Conservation (phyloP, 1,284 basidiomycete genomes). For the Sutorius eximius region DNA sequence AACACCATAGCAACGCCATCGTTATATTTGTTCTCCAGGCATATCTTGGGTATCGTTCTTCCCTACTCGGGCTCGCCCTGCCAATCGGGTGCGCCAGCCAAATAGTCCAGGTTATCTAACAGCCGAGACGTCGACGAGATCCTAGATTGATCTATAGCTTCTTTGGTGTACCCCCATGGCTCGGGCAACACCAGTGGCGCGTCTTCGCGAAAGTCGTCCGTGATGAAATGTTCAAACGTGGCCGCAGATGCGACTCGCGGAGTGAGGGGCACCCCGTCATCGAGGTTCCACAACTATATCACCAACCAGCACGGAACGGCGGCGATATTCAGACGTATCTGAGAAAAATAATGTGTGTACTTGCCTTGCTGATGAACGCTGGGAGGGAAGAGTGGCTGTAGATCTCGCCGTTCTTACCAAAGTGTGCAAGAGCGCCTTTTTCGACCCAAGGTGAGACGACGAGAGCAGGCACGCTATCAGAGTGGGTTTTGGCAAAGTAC, state of each 20-base stretch:
- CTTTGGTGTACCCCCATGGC: slow-evolving; percentile 21
- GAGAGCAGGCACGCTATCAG: slow-evolving; percentile 19
- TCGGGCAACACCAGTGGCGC: slow-evolving; percentile 15
- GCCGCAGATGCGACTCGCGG: slow-evolving; percentile 25
- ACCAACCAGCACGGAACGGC: neutral
- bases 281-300: slow-evolving; percentile 27
- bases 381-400: slow-evolving; percentile 29
- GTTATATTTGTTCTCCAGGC: neutral
- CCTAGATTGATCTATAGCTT: neutral
- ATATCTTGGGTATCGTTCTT: neutral
- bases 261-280: slow-evolving; percentile 24
- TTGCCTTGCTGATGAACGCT: slow-evolving; percentile 24
- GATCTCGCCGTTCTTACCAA: slow-evolving; percentile 7
- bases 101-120: slow-evolving; percentile 6
- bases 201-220: slow-evolving; percentile 21
- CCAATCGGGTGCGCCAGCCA: neutral
- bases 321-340: neutral
- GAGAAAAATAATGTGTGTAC: neutral
- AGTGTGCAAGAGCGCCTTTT: slow-evolving; percentile 20
- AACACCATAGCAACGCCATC: neutral
- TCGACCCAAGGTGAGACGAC: slow-evolving; percentile 29
- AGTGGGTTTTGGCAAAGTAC: neutral
- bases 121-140: neutral
- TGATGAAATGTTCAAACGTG: slow-evolving; percentile 26
- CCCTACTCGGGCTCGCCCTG: neutral